Evolutionary conservation across 2,329 filamentous ascomycete genomes (phyloP).

Genomic region (Chalaropsis ovoidea): DNA sequence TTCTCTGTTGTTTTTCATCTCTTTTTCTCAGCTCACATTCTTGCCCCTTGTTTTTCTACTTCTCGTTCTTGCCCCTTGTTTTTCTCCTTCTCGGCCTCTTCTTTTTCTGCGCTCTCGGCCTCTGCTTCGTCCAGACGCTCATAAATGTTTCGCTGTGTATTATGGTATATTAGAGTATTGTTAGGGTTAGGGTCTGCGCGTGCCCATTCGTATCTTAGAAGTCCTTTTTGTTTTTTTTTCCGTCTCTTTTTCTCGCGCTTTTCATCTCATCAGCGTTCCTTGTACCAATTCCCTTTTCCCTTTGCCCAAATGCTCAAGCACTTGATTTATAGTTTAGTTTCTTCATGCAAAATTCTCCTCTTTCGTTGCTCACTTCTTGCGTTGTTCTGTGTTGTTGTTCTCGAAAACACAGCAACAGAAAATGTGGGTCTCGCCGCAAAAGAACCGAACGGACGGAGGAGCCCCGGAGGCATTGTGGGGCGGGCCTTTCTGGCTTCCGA

Average conservation of each 20-base stretch:
- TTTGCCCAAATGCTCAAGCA: background rate
- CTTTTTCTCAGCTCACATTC: background rate
- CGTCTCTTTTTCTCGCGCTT: background rate
- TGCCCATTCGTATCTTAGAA: too few species aligned
- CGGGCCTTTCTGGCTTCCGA: background rate
- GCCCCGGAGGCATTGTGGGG: constrained; percentile 9
- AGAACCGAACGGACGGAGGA: constrained; percentile 6
- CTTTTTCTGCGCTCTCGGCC: background rate
- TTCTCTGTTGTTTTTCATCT: background rate
- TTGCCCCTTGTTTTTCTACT: background rate
- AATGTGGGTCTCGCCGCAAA: constrained; percentile 3
- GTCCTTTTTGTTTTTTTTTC: constrained; percentile 6
- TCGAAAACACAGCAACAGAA: background rate
- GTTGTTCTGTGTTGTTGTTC: background rate
- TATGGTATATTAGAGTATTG: background rate
- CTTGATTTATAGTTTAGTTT: background rate
- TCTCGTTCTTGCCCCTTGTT: background rate
- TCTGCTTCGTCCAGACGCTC: background rate
- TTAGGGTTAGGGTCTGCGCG: background rate
- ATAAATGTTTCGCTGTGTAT: background rate
- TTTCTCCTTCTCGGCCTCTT: background rate
- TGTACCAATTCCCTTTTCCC: background rate
- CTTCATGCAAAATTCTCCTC: background rate
- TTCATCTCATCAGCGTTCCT: constrained; percentile 4
- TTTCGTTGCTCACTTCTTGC: background rate